Conservation (phyloP, 2,329 filamentous ascomycete species). For the Xylariaceae sp. region DNA sequence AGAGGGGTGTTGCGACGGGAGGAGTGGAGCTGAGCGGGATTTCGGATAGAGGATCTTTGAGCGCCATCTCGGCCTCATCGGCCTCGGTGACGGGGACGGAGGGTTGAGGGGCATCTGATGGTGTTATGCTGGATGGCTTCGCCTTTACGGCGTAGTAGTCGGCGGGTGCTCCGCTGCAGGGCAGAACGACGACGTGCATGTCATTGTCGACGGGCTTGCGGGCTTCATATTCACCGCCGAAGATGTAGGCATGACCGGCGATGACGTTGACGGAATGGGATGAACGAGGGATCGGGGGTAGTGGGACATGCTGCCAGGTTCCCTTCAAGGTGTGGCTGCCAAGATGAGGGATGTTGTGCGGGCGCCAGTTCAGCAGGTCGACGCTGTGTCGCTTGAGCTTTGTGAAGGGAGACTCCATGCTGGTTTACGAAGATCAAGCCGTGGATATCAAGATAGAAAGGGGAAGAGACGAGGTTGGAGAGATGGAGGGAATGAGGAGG, state of each 20-base stretch:
- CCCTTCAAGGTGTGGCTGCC: constrained; percentile 42
- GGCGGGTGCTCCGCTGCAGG: constrained; percentile 50
- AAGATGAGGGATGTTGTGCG: constrained; percentile 33
- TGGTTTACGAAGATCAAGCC: neutral
- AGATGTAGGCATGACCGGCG: constrained; percentile 56
- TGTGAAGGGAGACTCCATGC: constrained; percentile 47
- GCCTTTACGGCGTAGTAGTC: constrained; percentile 57
- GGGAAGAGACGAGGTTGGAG: neutral
- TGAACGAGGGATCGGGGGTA: constrained; percentile 60
- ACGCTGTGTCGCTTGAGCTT: constrained; percentile 51
- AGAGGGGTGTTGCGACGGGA: constrained; percentile 15
- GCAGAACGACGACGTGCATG: constrained; percentile 61
- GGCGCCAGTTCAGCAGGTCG: constrained; percentile 47
- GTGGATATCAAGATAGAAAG: neutral
- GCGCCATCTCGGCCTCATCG: constrained; percentile 27
- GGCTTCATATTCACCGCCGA: constrained; percentile 67
- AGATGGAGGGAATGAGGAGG: neutral
- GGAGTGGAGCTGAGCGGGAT: constrained; percentile 37
- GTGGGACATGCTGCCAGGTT: constrained; percentile 55
- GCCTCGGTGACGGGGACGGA: constrained; percentile 26
- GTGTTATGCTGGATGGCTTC: constrained; percentile 33
- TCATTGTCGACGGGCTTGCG: constrained; percentile 66
- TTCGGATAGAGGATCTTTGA: constrained; percentile 38
- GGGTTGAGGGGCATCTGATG: constrained; percentile 14
- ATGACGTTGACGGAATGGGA: constrained; percentile 66